These are phyloP conservation scores for Pulveroboletus sp. DNA, from an alignment of 768 basidiomycete genomes.

Conservation along the genomic window DNA sequence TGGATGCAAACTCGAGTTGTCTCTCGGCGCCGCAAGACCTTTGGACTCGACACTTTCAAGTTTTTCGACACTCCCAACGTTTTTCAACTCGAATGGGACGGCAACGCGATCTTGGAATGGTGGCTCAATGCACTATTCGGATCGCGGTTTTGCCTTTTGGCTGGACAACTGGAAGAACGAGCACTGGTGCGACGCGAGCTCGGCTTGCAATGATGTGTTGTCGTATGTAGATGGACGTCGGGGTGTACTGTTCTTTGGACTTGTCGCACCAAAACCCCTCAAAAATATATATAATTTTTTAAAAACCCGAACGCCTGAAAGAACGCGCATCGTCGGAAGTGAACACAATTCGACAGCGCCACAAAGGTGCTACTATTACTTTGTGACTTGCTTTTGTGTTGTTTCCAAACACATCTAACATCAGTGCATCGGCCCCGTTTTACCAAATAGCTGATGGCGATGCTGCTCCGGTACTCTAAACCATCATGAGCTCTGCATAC, in stretches of 20 bases:
- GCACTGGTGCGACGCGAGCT: not conserved
- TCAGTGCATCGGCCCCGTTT: no score
- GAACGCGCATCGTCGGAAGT: no score
- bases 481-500: no score
- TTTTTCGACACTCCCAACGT: not conserved
- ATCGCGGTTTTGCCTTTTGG: not conserved
- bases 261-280: conserved; percentile 1
- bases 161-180: not conserved
- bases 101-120: not conserved
- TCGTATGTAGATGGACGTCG: not conserved
- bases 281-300: not conserved
- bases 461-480: no score
- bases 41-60: not conserved
- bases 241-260: not conserved
- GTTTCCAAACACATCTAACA: no score
- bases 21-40: not conserved
- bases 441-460: no score
- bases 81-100: not conserved
- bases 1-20: not conserved
- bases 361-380: no score
- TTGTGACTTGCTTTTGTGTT: no score
- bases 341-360: no score
- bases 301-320: no score
- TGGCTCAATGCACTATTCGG: not conserved
- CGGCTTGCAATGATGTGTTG: not conserved